phyloP scores from a whole-genome alignment of 176 grass and related monocot species.

The Phyllostachys edulis region DNA sequence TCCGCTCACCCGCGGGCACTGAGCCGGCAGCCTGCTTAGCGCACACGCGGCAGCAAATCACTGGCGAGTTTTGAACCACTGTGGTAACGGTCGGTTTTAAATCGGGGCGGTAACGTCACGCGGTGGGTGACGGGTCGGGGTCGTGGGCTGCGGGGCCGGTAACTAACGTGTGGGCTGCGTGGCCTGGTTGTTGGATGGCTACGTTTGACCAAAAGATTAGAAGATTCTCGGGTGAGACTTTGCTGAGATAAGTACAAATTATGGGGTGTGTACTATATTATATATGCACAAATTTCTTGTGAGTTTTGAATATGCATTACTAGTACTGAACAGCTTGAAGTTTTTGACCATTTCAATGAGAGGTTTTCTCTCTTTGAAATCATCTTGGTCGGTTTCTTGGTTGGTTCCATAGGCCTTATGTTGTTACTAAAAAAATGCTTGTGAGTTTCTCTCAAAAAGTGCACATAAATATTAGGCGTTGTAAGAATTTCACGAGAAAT shows the following conservation, averaged over 20 bases:
- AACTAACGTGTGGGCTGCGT: conserved; percentile 19
- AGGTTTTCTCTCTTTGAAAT: background rate
- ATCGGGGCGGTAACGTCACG: conserved; percentile 21
- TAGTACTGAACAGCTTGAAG: no score
- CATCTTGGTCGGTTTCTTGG: no score
- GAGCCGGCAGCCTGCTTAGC: background rate
- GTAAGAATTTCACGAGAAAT: no score
- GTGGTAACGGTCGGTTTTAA: conserved; percentile 32
- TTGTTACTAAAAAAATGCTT: background rate
- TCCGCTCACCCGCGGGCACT: conserved; percentile 18
- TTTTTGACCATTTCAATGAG: background rate
- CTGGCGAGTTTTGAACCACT: conserved; percentile 36
- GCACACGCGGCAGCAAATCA: background rate
- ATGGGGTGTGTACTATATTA: background rate
- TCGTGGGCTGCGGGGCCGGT: background rate
- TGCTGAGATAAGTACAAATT: background rate
- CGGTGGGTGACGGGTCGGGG: background rate
- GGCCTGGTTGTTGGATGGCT: conserved; percentile 4
- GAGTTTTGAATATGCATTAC: background rate
- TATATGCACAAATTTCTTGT: background rate
- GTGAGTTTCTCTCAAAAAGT: background rate
- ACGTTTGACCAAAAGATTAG: conserved; percentile 33
- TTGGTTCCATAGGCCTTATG: background rate
- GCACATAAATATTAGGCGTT: no score
- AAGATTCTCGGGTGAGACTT: background rate